phyloP scores from a whole-genome alignment of 768 basidiomycete genomes.

The Cyclocybe aegerita region DNA sequence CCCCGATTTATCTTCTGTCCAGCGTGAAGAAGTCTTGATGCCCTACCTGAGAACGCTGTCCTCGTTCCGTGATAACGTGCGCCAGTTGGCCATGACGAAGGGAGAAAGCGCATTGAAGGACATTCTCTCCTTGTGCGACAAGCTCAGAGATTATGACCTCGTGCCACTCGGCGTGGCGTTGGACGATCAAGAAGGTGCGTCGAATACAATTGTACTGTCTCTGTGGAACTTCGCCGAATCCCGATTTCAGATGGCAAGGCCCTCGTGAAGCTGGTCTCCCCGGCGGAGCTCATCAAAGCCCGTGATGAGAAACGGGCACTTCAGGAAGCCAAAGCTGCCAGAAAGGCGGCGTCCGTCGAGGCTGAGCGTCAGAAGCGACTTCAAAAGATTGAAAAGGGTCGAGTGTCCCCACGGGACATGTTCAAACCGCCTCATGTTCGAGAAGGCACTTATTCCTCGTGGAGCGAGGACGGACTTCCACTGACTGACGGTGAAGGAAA shows the following conservation, averaged over 20 bases:
- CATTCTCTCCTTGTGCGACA: slow-evolving; percentile 85
- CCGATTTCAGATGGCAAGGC: slow-evolving; percentile 79
- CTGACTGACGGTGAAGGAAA: slow-evolving; percentile 82
- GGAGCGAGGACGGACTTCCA: slow-evolving; percentile 86
- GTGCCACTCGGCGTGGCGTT: slow-evolving; percentile 94
- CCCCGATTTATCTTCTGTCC: slow-evolving; percentile 8
- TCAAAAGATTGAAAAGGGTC: slow-evolving; percentile 85
- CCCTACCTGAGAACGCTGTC: slow-evolving; percentile 87
- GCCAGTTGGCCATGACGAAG: slow-evolving; percentile 76
- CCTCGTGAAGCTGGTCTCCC: slow-evolving; percentile 87
- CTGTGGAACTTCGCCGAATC: slow-evolving; percentile 6
- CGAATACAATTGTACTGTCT: not conserved
- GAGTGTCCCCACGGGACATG: slow-evolving; percentile 68
- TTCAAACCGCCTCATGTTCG: slow-evolving; percentile 82
- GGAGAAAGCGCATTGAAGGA: slow-evolving; percentile 67
- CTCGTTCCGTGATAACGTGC: slow-evolving; percentile 88
- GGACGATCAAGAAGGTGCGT: slow-evolving; percentile 91
- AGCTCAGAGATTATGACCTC: slow-evolving; percentile 84
- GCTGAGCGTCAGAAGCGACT: slow-evolving; percentile 66
- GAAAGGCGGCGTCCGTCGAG: slow-evolving; percentile 71
- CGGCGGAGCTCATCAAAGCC: slow-evolving; percentile 75
- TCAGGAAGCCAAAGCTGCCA: slow-evolving; percentile 72
- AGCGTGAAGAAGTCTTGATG: slow-evolving; percentile 86
- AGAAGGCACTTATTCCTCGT: slow-evolving; percentile 74
- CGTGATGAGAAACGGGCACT: slow-evolving; percentile 87